Evolutionary conservation across 192 early-diverging fungal genomes (phyloP).

Genomic region (Coemansia sp.): DNA sequence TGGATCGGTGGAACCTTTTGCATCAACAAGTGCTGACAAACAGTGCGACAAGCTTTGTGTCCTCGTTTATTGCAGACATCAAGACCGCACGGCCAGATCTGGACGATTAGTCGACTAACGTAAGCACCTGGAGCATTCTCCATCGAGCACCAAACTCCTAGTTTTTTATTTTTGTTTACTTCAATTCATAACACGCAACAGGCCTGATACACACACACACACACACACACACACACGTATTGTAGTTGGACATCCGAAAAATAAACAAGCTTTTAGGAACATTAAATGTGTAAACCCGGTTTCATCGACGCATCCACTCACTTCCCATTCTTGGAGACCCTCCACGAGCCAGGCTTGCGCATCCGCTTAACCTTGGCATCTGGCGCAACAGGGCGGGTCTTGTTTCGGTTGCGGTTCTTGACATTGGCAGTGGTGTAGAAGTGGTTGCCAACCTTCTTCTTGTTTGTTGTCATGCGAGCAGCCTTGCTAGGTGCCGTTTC

Average conservation of each 20-base stretch:
- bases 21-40: constrained; percentile 67
- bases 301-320: not conserved
- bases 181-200: too few species aligned
- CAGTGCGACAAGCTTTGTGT: constrained; percentile 69
- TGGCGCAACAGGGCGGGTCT: constrained; percentile 69
- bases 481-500: constrained; percentile 57
- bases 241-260: too few species aligned
- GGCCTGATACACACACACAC: too few species aligned
- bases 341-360: constrained; percentile 54
- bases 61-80: constrained; percentile 55
- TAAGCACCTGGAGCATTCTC: not conserved
- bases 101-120: not conserved
- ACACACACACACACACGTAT: too few species aligned
- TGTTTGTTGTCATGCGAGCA: constrained; percentile 88
- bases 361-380: constrained; percentile 48
- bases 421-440: constrained; percentile 93
- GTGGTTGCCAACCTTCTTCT: constrained; percentile 84
- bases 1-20: constrained; percentile 70
- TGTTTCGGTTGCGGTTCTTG: constrained; percentile 91
- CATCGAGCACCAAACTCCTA: not conserved
- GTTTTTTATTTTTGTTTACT: not conserved
- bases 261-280: too few species aligned
- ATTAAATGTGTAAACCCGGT: too few species aligned
- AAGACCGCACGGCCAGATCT: constrained; percentile 24
- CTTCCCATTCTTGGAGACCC: constrained; percentile 34